These are phyloP conservation scores for Hyphodiscus sp. DNA, from an alignment of 2,329 filamentous ascomycete genomes.

Conservation along the genomic window DNA sequence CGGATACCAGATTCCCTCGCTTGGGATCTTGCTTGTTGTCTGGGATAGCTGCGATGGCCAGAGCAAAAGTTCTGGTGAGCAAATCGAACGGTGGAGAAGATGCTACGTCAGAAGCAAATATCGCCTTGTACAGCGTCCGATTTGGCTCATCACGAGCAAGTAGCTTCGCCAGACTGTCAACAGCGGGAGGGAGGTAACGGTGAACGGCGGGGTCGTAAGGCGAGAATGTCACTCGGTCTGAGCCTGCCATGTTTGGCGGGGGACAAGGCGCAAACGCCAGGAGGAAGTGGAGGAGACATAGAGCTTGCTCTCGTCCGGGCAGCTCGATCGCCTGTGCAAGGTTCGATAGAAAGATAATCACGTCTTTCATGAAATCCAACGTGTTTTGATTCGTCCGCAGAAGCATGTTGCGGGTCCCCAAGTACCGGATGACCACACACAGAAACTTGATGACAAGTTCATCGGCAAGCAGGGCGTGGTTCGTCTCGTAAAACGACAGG, in stretches of 20 bases:
- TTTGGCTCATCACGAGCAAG: constrained; percentile 93
- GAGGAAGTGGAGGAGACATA: constrained; percentile 81
- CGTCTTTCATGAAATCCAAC: constrained; percentile 95
- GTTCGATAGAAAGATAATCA: constrained; percentile 84
- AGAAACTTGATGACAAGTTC: constrained; percentile 76
- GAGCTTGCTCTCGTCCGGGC: constrained; percentile 78
- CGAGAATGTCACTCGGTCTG: constrained; percentile 64
- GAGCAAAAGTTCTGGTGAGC: constrained; percentile 77
- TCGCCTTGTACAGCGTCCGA: constrained; percentile 71
- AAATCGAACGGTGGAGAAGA: constrained; percentile 66
- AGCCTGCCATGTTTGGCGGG: constrained; percentile 49
- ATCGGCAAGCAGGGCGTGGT: constrained; percentile 69
- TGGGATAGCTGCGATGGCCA: constrained; percentile 80
- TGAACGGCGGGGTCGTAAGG: constrained; percentile 76
- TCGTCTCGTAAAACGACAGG: constrained; percentile 76
- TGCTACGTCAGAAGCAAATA: constrained; percentile 68
- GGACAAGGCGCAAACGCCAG: constrained; percentile 83
- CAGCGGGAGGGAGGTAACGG: constrained; percentile 80
- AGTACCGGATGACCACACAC: constrained; percentile 73
- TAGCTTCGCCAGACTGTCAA: constrained; percentile 87
- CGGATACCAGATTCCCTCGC: constrained; percentile 52
- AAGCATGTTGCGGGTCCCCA: constrained; percentile 85
- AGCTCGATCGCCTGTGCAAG: constrained; percentile 74
- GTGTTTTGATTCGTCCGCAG: constrained; percentile 77
- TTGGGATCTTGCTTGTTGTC: constrained; percentile 52